phyloP scores from a whole-genome alignment of 2,329 filamentous ascomycete species.

The Boeremia exigua region DNA sequence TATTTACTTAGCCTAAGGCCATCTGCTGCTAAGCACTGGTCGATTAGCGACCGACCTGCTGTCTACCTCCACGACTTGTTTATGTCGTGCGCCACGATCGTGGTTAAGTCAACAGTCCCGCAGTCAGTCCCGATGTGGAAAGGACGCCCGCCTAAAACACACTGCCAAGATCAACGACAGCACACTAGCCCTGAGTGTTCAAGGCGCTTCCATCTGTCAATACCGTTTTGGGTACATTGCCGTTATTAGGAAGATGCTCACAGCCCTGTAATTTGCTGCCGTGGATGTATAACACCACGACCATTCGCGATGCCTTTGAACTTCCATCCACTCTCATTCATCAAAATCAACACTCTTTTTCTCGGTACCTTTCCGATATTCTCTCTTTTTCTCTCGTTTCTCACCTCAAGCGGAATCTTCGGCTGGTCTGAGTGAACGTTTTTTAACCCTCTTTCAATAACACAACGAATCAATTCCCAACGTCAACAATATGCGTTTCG shows the following conservation, averaged over 20 bases:
- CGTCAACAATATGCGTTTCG: conserved; percentile 27
- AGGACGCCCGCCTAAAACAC: background rate
- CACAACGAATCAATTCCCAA: background rate
- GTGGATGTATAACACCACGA: conserved; percentile 2
- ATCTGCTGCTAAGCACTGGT: background rate
- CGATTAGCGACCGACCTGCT: too few species aligned
- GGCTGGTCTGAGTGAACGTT: conserved; percentile 34
- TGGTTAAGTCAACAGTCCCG: background rate
- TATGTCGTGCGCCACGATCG: too few species aligned
- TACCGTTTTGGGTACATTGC: background rate
- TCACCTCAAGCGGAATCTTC: conserved; percentile 27
- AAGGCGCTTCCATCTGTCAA: background rate
- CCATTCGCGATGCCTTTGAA: background rate
- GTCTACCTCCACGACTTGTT: too few species aligned
- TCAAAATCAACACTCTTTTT: conserved; percentile 7
- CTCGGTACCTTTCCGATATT: conserved; percentile 5
- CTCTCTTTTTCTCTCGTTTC: conserved; percentile 20
- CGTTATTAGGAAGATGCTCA: background rate
- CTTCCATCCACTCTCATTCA: background rate
- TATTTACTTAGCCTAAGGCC: too few species aligned
- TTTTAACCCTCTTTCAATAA: conserved; percentile 14
- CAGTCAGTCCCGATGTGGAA: conserved; percentile 3
- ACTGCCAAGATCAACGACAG: conserved; percentile 1
- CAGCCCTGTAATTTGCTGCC: conserved; percentile 8
- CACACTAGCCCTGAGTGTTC: background rate